A percentile compares a stretch with the other conserved stretches of the same genome.
These are phyloP conservation scores for Umbelopsis sp. DNA, from an alignment of 371 early-diverging fungal genomes.

Conservation along the genomic window DNA sequence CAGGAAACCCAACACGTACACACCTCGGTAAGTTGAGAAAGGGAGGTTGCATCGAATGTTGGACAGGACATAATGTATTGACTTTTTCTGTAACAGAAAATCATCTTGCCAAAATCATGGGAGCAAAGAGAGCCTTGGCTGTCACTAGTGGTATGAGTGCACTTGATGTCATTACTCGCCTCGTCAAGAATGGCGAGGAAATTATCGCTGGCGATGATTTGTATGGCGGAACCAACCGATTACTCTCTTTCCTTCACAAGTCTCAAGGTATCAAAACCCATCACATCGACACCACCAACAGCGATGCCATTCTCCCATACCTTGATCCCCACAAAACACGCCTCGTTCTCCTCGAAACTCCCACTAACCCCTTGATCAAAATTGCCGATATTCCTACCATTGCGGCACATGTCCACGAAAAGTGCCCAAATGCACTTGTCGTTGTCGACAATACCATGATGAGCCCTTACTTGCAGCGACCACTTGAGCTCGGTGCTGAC, in stretches of 20 bases:
- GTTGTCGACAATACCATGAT: constrained; percentile 96
- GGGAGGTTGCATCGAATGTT: too few relatives aligned
- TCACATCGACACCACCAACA: constrained; percentile 81
- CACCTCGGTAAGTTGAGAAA: constrained; percentile 64
- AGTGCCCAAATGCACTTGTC: constrained; percentile 75
- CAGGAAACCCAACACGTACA: constrained; percentile 91
- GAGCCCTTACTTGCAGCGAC: constrained; percentile 86
- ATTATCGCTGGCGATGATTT: constrained; percentile 90
- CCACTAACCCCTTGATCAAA: constrained; percentile 89
- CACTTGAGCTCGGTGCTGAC: constrained; percentile 88
- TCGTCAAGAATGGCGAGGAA: constrained; percentile 80
- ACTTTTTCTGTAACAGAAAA: constrained; percentile 53
- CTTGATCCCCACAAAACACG: constrained; percentile 78
- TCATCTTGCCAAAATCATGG: constrained; percentile 87
- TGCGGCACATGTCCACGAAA: constrained; percentile 65
- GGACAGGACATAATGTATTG: too few relatives aligned
- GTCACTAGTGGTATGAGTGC: constrained; percentile 92
- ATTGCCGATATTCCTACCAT: constrained; percentile 84
- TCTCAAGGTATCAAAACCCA: constrained; percentile 77
- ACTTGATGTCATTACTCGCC: constrained; percentile 80
- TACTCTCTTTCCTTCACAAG: constrained; percentile 72
- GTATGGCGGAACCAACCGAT: constrained; percentile 89
- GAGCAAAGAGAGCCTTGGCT: constrained; percentile 75
- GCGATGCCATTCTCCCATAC: constrained; percentile 59
- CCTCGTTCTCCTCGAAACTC: constrained; percentile 83